Evolutionary conservation across 2,329 filamentous ascomycete genomes (phyloP), one percentile per base, ranked within the genome.

Genomic region (Xylariaceae sp.): DNA sequence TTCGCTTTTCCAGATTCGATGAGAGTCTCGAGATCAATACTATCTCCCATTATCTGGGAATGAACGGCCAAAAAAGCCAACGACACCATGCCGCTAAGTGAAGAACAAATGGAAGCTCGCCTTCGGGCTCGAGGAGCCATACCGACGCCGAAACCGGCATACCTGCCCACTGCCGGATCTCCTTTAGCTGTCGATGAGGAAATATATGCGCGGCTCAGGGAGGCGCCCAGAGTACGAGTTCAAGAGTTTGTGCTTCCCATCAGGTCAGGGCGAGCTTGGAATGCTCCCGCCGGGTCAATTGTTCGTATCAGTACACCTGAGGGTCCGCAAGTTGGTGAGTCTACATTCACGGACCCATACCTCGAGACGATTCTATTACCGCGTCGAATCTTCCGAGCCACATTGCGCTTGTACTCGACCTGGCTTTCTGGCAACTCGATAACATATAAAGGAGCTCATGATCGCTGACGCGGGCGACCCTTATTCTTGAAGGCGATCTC

Each of bases 241-340:
- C 63, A 76, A 2, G 71, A 79, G 6, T 86, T 87, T 56, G 79
- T 78, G 2, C 72, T 94, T 27, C 85, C 87, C 0, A 87, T 90
- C 30, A 82, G 89, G 32, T 88, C 85, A 2, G 89, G 86, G 1
- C 75, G 75, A 52, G 87, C 89, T 1, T 94, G 86, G 85, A 75
- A 78, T 42, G 87, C 86, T 0, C 77, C 81, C 0, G 80, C 81
- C 1, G 86, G 87, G 3, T 77, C 77, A 43, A 78, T 94, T 49
- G 80, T 89, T 52, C 81, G 83, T 12, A 83, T 95, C 54, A 86
- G 82, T 49, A 92, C 89, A 0, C 87, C 87, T 0, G 73, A 85
- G 47, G 89, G 89, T 0, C 82, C 89, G 0, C 89, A 95, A 70
- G 88, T 95, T 43, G 78, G 73, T 75, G 66, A 22, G 69, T 65